Percentiles rank a stretch among this genome's conserved stretches.
These are phyloP conservation scores for Dysphania ambrosioides DNA, from an alignment of 148 eudicot genomes.

Conservation along the genomic window DNA sequence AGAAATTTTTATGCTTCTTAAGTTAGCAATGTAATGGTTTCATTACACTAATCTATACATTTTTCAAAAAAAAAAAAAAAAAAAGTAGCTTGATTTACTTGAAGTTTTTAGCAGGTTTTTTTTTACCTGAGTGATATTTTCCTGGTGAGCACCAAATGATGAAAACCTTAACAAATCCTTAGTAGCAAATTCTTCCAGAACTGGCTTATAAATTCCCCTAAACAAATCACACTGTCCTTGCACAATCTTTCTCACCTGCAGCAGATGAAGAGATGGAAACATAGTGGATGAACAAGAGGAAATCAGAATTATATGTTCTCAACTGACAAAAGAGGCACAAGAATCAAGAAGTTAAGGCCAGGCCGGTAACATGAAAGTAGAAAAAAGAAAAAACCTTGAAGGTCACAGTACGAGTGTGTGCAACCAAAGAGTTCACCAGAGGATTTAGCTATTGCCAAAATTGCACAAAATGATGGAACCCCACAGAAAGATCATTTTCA, in stretches of 20 bases:
- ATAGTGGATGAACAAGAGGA: not conserved
- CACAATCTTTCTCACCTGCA: constrained; percentile 87
- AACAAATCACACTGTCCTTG: constrained; percentile 77
- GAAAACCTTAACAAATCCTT: constrained; percentile 63
- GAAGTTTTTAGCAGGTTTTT: not conserved
- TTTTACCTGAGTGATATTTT: constrained; percentile 64
- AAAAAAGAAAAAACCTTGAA: not conserved
- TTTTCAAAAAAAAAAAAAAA: not conserved
- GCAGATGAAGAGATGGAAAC: constrained; percentile 14
- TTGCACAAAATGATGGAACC: not conserved
- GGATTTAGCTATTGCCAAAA: not conserved
- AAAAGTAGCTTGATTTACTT: not conserved
- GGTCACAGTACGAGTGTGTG: not conserved
- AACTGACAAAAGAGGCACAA: not conserved
- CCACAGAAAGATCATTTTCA: not conserved
- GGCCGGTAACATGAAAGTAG: not conserved
- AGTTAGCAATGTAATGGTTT: not conserved
- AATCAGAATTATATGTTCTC: not conserved
- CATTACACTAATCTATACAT: not conserved
- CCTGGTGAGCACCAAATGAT: constrained; percentile 35
- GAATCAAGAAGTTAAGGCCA: not conserved
- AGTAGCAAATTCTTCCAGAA: constrained; percentile 62
- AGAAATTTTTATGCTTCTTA: not conserved
- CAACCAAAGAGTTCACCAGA: not conserved
- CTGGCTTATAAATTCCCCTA: constrained; percentile 66